Base-by-base conservation (phyloP, 2,329 filamentous ascomycete genomes). In the Lachnellula subtilissima region DNA sequence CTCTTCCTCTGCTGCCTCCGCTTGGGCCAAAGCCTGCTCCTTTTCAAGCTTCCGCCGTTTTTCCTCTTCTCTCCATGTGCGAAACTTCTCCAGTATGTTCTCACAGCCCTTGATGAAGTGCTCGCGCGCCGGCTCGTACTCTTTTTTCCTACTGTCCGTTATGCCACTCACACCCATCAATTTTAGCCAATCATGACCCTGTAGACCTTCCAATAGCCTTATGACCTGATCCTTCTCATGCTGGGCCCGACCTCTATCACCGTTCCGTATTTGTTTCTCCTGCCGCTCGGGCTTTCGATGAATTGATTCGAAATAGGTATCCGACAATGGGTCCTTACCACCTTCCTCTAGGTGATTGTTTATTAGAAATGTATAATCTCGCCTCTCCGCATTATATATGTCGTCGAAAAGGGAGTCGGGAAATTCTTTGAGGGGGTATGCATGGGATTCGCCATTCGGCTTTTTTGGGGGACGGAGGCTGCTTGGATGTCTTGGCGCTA, bases 151-250 rank as follows among this genome's bases (percentile, higher is more conserved):
- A 22, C 84, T 85, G 67, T 97, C 92, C 0, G 91, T 95, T 39
- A 67, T 76, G 19, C 83, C 90, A 61, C 85, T 93, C 36, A 97
- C 87, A 25, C 93, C 94, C 85, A 99, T 91, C 4, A 92, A 83
- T 59, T 89, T 86, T 55, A 97, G 78, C 94, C 94, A 99, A 72
- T 97, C 94, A 56, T 89, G 90, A 2, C 93, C 89, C 69, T 91
- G 88, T 1, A 99, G 79, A 17, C 91, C 91, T 53, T 94, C 91
- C 6, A 97, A 78, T 15, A 87, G 72, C 36, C 83, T 78, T 53
- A 83, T 79, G 42, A 87, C 81, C 64, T 85, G 83, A 58, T 86
- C 83, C 62, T 80, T 83, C 64, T 87, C 84, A 74, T 87, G 84
- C 63, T 86, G 83, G 15, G 84, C 84, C 9, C 83, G 78, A 12